Conservation (phyloP, 179 eudicot genomes). For the Patellifolia procumbens region DNA sequence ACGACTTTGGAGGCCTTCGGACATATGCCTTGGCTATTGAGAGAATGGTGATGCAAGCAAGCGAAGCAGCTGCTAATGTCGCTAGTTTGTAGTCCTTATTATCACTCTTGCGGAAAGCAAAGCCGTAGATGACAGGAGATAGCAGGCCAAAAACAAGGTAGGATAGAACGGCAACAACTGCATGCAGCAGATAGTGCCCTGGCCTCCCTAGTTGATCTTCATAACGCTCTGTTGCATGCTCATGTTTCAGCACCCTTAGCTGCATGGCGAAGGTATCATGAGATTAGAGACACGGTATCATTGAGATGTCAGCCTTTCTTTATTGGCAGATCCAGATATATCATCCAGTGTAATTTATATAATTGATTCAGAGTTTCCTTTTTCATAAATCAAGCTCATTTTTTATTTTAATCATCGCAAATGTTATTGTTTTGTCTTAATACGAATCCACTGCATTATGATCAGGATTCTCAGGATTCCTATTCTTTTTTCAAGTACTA, state of each 20-base stretch:
- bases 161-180: constrained; percentile 54
- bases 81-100: constrained; percentile 62
- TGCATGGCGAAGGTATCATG: constrained; percentile 32
- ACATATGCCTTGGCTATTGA: constrained; percentile 62
- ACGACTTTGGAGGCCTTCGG: constrained; percentile 50
- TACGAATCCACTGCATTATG: no score
- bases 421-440: no score
- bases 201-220: constrained; percentile 61
- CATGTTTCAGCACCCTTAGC: constrained; percentile 67
- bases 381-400: no score
- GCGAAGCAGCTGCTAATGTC: constrained; percentile 49
- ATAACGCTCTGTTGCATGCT: constrained; percentile 45
- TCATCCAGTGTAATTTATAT: no score
- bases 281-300: no score
- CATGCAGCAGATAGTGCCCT: constrained; percentile 58
- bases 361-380: no score
- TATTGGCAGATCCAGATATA: no score
- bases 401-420: no score
- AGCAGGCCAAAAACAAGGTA: constrained; percentile 68
- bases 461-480: no score
- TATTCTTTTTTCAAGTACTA: no score
- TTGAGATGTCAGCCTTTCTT: not conserved
- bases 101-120: constrained; percentile 65
- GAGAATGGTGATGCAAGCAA: constrained; percentile 54
- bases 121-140: constrained; percentile 62